Evolutionary conservation across 139 green algal species (phyloP).

Genomic region (Coccomyxa sp.): DNA sequence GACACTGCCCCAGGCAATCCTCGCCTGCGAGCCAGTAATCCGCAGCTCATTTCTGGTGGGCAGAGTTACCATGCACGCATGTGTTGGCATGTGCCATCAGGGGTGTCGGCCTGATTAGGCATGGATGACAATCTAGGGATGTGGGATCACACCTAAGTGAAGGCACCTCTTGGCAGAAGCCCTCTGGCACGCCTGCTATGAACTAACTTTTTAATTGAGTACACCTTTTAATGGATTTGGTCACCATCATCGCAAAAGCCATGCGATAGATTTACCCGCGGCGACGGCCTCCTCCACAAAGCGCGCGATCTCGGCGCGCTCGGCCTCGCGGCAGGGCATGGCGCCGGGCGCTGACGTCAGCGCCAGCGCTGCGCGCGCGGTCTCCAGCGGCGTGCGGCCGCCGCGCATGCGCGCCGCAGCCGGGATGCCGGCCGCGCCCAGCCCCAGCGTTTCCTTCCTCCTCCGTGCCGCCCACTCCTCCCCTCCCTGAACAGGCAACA

Average conservation of each 20-base stretch:
- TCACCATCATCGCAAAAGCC: too few species aligned
- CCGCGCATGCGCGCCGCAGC: background rate
- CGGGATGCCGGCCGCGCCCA: slow-evolving; percentile 15
- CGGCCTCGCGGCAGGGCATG: slow-evolving; percentile 79
- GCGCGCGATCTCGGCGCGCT: slow-evolving; percentile 51
- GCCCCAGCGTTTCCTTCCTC: slow-evolving; percentile 5
- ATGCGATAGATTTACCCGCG: slow-evolving; percentile 22
- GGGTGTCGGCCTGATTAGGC: too few species aligned
- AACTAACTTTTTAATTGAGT: slow-evolving; percentile 55
- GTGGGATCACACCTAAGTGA: too few species aligned
- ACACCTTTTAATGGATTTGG: too few species aligned
- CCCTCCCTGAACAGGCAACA: slow-evolving; percentile 6
- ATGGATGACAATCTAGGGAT: too few species aligned
- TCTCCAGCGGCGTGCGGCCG: slow-evolving; percentile 16
- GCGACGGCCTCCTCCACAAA: slow-evolving; percentile 60
- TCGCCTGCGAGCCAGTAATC: slow-evolving; percentile 16
- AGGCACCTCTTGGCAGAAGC: too few species aligned
- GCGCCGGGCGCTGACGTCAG: slow-evolving; percentile 43
- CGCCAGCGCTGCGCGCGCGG: slow-evolving; percentile 48
- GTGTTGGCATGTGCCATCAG: too few species aligned
- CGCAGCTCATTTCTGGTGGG: too few species aligned
- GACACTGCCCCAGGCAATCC: slow-evolving; percentile 46
- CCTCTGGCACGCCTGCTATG: slow-evolving; percentile 89
- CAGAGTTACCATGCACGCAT: too few species aligned
- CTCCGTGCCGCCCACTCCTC: slow-evolving; percentile 16